phyloP scores from a whole-genome alignment of 2,329 filamentous ascomycete genomes.

The Aureobasidium leucospermi region DNA sequence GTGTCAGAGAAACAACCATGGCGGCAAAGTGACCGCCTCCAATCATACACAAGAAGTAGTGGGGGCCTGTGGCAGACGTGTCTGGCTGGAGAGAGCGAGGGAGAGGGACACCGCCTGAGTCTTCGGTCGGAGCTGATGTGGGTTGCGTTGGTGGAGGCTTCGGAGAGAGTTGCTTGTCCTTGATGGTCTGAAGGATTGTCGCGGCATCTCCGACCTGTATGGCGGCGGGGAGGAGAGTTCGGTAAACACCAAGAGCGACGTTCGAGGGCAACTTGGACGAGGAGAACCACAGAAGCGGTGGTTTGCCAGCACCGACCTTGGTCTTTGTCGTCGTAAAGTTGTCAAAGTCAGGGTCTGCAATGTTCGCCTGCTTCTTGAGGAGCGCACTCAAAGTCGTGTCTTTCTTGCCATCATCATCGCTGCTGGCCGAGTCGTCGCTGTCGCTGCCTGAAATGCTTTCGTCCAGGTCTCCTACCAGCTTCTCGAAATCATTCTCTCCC shows the following conservation, averaged over 20 bases:
- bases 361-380: slow-evolving; percentile 73
- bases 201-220: slow-evolving; percentile 59
- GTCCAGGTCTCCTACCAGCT: slow-evolving; percentile 74
- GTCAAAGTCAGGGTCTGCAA: slow-evolving; percentile 51
- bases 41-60: slow-evolving; percentile 97
- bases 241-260: slow-evolving; percentile 77
- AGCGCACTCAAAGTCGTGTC: slow-evolving; percentile 68
- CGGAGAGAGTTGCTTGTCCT: slow-evolving; percentile 68
- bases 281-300: slow-evolving; percentile 78
- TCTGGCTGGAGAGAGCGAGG: slow-evolving; percentile 33
- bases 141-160: slow-evolving; percentile 40
- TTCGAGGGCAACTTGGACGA: slow-evolving; percentile 69
- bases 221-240: slow-evolving; percentile 65
- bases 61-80: slow-evolving; percentile 60
- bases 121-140: slow-evolving; percentile 35
- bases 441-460: slow-evolving; percentile 88
- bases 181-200: slow-evolving; percentile 58
- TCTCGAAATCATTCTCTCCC: slow-evolving; percentile 77
- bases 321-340: slow-evolving; percentile 35
- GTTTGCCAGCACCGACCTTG: slow-evolving; percentile 54
- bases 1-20: slow-evolving; percentile 85
- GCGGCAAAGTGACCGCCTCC: slow-evolving; percentile 95
- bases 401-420: slow-evolving; percentile 55
- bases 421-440: slow-evolving; percentile 55
- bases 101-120: slow-evolving; percentile 51